These are phyloP conservation scores for Venturia nashicola DNA, from an alignment of 2,329 filamentous ascomycete genomes.

Conservation along the genomic window DNA sequence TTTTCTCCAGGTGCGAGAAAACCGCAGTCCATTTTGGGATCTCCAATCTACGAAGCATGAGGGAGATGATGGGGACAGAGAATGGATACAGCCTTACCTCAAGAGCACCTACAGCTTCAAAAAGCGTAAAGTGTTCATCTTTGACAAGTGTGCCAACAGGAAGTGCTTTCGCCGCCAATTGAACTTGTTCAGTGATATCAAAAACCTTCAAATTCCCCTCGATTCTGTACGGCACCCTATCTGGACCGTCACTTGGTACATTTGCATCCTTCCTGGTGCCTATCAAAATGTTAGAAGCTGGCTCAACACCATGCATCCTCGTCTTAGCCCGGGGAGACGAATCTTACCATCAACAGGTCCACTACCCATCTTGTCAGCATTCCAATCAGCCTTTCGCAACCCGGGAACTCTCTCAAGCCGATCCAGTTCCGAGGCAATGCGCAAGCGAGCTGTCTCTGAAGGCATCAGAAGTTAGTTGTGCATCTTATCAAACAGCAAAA, in stretches of 20 bases:
- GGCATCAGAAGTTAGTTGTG: neutral
- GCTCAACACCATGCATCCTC: neutral
- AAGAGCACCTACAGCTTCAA: constrained; percentile 81
- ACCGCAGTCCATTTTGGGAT: constrained; percentile 97
- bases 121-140: constrained; percentile 87
- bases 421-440: neutral
- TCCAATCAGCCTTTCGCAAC: neutral
- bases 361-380: neutral
- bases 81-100: constrained; percentile 36
- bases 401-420: neutral
- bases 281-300: neutral
- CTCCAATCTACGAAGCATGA: constrained; percentile 65
- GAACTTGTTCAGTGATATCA: constrained; percentile 46
- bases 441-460: neutral
- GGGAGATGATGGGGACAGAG: neutral
- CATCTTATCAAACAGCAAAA: neutral
- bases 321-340: neutral
- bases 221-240: neutral
- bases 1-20: constrained; percentile 65
- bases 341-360: neutral
- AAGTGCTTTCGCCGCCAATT: constrained; percentile 46
- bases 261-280: neutral
- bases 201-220: constrained; percentile 25
- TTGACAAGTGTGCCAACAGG: constrained; percentile 75
- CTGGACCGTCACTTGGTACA: neutral